These are phyloP conservation scores for Neltuma alba DNA, from an alignment of 306 rosid genomes.

Conservation along the genomic window DNA sequence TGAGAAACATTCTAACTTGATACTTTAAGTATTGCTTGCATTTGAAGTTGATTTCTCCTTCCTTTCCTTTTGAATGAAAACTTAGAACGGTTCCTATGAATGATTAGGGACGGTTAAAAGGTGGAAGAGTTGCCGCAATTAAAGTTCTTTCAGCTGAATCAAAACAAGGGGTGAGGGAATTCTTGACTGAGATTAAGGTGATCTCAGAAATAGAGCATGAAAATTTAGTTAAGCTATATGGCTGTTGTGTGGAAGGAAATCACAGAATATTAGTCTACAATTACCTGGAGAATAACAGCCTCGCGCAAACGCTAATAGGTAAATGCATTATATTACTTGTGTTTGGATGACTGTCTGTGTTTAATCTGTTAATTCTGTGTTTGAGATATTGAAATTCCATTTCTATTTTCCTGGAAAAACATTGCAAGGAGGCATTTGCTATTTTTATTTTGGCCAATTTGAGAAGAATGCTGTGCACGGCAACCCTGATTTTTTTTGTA, in stretches of 20 bases:
- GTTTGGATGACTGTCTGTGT: neutral
- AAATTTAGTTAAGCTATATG: conserved; percentile 85
- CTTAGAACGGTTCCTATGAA: conserved; percentile 29
- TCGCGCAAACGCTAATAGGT: conserved; percentile 84
- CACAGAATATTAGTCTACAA: conserved; percentile 90
- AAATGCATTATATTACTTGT: conserved; percentile 33
- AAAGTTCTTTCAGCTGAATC: conserved; percentile 95
- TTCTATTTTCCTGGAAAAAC: neutral
- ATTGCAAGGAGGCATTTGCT: neutral
- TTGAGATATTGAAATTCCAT: conserved; percentile 7
- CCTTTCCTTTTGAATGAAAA: conserved; percentile 25
- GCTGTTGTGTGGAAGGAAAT: conserved; percentile 86
- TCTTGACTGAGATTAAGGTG: conserved; percentile 91
- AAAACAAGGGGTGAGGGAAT: conserved; percentile 84
- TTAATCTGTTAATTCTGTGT: neutral
- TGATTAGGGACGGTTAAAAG: conserved; percentile 78
- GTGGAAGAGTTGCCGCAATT: conserved; percentile 87
- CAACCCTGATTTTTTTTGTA: neutral
- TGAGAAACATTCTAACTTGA: neutral
- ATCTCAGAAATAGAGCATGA: conserved; percentile 84
- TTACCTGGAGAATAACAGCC: conserved; percentile 93
- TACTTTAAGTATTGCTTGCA: conserved; percentile 25
- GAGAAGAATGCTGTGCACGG: neutral
- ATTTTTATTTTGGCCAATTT: conserved; percentile 5
- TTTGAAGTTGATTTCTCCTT: conserved; percentile 14